Percentiles rank a stretch among this genome's conserved stretches.
These are phyloP conservation scores for Escovopsis sp. DNA, from an alignment of 2,329 filamentous ascomycete genomes.

Conservation along the genomic window DNA sequence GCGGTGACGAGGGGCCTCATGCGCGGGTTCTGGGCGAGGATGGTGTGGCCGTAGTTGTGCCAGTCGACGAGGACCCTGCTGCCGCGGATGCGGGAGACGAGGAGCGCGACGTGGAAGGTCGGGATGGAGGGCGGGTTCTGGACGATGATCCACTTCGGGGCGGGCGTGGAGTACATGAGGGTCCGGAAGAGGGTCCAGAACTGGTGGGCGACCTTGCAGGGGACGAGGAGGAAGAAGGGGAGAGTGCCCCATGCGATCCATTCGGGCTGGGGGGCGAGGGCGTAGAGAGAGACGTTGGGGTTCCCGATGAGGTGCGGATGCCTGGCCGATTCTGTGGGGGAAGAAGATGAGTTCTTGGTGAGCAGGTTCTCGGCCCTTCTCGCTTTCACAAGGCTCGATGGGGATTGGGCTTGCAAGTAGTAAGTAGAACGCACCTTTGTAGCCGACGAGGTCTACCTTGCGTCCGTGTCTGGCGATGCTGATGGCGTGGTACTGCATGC, in stretches of 20 bases:
- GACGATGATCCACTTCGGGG: conserved; percentile 73
- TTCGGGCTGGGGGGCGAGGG: conserved; percentile 53
- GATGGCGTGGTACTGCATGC: conserved; percentile 96
- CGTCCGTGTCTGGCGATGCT: conserved; percentile 76
- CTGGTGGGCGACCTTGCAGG: conserved; percentile 79
- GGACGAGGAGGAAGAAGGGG: conserved; percentile 64
- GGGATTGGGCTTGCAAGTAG: background rate
- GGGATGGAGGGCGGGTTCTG: conserved; percentile 95
- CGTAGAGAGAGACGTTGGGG: conserved; percentile 53
- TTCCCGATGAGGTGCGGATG: conserved; percentile 63
- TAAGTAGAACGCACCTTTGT: conserved; percentile 43
- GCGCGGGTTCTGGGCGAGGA: conserved; percentile 52
- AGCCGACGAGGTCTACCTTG: conserved; percentile 74
- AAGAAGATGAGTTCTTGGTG: too few relatives aligned
- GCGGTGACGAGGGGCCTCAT: conserved; percentile 62
- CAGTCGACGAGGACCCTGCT: conserved; percentile 84
- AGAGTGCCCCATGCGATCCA: conserved; percentile 53
- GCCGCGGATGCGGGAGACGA: conserved; percentile 62
- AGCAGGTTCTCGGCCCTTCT: background rate
- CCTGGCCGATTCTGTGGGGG: conserved; percentile 52
- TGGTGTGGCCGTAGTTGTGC: conserved; percentile 98
- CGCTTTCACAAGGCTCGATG: background rate
- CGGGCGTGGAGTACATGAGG: conserved; percentile 59
- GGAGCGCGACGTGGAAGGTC: conserved; percentile 60
- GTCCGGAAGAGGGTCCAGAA: conserved; percentile 54